Evolutionary conservation across 331 rosid species (phyloP).

Genomic region (Arachis monticola): DNA sequence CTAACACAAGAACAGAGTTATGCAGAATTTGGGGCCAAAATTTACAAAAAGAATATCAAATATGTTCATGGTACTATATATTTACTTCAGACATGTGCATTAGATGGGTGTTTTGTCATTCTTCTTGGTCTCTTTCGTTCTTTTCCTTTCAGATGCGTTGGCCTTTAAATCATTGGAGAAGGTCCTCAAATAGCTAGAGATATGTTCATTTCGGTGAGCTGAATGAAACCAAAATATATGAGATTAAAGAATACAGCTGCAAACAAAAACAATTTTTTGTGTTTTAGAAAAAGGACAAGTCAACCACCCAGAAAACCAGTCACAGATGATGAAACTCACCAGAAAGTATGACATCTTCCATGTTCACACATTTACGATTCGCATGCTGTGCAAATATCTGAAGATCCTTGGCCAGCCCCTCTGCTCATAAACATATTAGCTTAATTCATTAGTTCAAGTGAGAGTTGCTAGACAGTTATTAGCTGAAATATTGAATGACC

Average conservation of each 20-base stretch:
- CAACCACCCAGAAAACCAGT: background rate
- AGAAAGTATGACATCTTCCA: constrained; percentile 89
- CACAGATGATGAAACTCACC: constrained; percentile 53
- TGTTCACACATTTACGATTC: constrained; percentile 77
- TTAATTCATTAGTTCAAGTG: constrained; percentile 24
- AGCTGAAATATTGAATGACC: constrained; percentile 5
- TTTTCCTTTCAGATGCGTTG: constrained; percentile 76
- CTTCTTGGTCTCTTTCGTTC: constrained; percentile 66
- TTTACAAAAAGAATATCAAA: constrained; percentile 13
- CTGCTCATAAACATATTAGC: constrained; percentile 52
- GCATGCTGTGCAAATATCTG: constrained; percentile 88
- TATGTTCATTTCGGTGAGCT: constrained; percentile 88
- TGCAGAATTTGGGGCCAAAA: background rate
- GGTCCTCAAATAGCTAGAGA: constrained; percentile 66
- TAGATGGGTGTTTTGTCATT: constrained; percentile 52
- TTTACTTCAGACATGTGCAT: background rate
- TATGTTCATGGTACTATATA: background rate
- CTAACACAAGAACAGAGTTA: background rate
- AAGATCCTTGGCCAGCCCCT: constrained; percentile 81
- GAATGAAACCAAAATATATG: constrained; percentile 51
- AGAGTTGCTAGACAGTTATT: constrained; percentile 15
- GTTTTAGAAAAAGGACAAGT: background rate
- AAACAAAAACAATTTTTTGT: background rate
- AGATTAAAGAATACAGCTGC: background rate
- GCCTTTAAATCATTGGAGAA: constrained; percentile 69